Base-by-base conservation (phyloP, 768 basidiomycete genomes). In the Amanita thiersii region DNA sequence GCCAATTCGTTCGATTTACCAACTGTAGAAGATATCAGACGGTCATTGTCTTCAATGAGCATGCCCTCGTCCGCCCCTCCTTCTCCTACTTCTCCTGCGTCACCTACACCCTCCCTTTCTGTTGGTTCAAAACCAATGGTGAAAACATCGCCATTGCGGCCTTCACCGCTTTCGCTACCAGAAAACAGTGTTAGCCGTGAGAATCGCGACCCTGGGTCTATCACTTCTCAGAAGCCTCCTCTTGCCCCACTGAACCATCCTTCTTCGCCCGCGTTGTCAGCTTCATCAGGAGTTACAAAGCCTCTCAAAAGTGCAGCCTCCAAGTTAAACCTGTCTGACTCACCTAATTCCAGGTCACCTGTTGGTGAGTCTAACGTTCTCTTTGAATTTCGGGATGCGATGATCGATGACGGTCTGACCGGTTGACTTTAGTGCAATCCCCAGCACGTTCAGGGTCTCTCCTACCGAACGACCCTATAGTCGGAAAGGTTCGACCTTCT, bases 161-260 rank as follows among this genome's bases (percentile, higher is more conserved):
- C 63, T 18, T 69, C 68, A 28, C 76, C 62, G 23, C 65, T 66
- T 5, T 68, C 69, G 4, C 53, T 71, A 5, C 63, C 69, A 0
- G 59, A 62, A n/a, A 66, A 66, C 45, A 63, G n/a, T 24, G 15
- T 32, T 17, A 32, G 34, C 15, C 24, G 34, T 10, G 29, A 39
- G 8, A 39, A 15, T 8, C 46, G 40, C n/a, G 43, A 31, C 42
- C 20, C 20, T 17, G 33, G 38, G 12, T 2, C 15, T 9, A 42
- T 44, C 21, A 29, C 21, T 45, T 17, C 39, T 33, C 28, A 59
- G 35, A 65, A 59, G 21, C 51, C 64, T 2, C 64, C 66, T 8
- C 56, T 59, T 23, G 11, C 23, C 30, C 3, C 34, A 17, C 5
- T 39, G 42, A 17, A 23, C 23, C 7, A 20, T 24, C 11, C 18